A percentile compares a stretch with the other conserved stretches of the same genome.
Evolutionary conservation across 306 rosid genomes (phyloP).

Genomic region (Inga oerstediana): DNA sequence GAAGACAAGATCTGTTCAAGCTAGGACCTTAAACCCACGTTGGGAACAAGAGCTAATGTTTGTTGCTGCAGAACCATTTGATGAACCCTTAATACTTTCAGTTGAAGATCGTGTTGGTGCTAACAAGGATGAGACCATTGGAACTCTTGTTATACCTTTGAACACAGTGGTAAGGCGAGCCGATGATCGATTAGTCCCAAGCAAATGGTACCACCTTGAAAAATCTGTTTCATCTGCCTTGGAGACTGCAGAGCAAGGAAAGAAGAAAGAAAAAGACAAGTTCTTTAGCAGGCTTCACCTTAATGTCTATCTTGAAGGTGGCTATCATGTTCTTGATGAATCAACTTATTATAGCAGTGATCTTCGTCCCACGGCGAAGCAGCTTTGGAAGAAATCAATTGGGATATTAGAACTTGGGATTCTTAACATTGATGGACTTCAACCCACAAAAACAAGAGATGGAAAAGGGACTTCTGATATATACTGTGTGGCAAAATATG

Average conservation of each 20-base stretch:
- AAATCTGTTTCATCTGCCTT: slow-evolving; percentile 73
- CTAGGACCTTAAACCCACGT: slow-evolving; percentile 48
- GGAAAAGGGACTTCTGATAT: slow-evolving; percentile 71
- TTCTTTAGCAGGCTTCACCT: slow-evolving; percentile 73
- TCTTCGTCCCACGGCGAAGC: slow-evolving; percentile 74
- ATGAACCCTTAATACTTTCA: slow-evolving; percentile 64
- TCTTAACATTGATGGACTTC: slow-evolving; percentile 59
- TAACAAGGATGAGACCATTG: slow-evolving; percentile 82
- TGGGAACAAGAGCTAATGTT: slow-evolving; percentile 76
- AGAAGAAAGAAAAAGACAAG: slow-evolving; percentile 56
- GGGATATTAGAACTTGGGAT: slow-evolving; percentile 91
- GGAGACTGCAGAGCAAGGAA: slow-evolving; percentile 46
- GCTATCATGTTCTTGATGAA: slow-evolving; percentile 94
- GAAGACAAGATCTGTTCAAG: slow-evolving; percentile 63
- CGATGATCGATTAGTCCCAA: slow-evolving; percentile 53
- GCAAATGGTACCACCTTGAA: slow-evolving; percentile 63
- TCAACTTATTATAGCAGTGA: slow-evolving; percentile 90
- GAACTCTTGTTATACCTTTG: slow-evolving; percentile 59
- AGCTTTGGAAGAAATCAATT: slow-evolving; percentile 75
- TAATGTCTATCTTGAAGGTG: slow-evolving; percentile 76
- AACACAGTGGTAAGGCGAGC: slow-evolving; percentile 60
- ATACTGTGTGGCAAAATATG: slow-evolving; percentile 91
- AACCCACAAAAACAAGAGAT: slow-evolving; percentile 75
- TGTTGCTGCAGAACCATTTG: slow-evolving; percentile 93
- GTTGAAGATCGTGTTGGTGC: slow-evolving; percentile 73